Base-by-base conservation (phyloP, 768 basidiomycete genomes). In the Tephrocybe sp. region DNA sequence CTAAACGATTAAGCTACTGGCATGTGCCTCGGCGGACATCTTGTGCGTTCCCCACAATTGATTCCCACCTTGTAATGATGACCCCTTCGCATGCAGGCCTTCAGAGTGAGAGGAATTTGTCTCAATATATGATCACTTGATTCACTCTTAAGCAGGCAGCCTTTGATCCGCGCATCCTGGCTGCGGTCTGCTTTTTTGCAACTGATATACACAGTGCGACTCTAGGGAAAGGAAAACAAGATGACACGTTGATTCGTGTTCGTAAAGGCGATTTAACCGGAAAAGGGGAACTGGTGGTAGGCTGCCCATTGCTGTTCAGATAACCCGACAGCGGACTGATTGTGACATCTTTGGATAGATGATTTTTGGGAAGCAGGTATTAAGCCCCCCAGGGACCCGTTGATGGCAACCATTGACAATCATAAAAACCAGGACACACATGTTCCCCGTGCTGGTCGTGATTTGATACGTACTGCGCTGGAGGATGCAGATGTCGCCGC, bases 281-380 rank as follows among this genome's bases (percentile, higher is more conserved):
- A 13, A 91, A 91, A 60, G 91, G 87, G 38, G 94, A 97, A 62
- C 68, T 97, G 11, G 84, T 91, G 57, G 90, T 90, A 68, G 50
- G 86, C 25, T 24, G 22, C 48, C 48, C 16, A 31, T 24, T 6
- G 30, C 15, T 19, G 39, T 29, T 19, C 16, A 3, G 19, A 19
- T 19, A 24, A 27, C 18, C 37, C 11, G 27, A 29, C 11, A 3
- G 16, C 33, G 18, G n/a, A 30, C 9, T 55, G 23, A 49, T 21
- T 44, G 12, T 22, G 33, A 15, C 33, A 34, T 24, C 41, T 33
- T 38, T n/a, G n/a, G 38, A 12, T 52, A 94, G 81, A 87, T 97
- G 87, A 92, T 97, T 45, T 97, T 97, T 61, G 95, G 95, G 6
- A 94, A 94, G 64, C 91, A 94, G 76, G 90, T 83, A 57, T 47